Conservation (phyloP, 169 alveolate genomes). For the Theileria annulata region DNA sequence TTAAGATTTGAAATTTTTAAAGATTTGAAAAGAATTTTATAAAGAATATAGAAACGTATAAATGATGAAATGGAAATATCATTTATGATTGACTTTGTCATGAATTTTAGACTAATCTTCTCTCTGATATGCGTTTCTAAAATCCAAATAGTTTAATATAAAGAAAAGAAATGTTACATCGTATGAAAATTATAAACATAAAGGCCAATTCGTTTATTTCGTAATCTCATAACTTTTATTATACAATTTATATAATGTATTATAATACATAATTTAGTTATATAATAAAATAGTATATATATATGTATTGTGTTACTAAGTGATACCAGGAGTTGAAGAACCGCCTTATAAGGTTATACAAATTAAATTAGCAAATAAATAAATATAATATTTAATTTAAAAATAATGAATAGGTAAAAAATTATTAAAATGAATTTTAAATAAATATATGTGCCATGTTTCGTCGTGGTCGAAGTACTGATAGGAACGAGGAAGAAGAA, state of each 20-base stretch:
- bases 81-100: neutral
- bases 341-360: neutral
- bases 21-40: neutral
- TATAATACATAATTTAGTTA: too few relatives aligned
- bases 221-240: neutral
- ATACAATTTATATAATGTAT: too few relatives aligned
- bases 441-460: neutral
- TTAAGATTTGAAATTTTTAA: neutral
- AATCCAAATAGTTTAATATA: neutral
- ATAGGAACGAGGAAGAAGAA: neutral
- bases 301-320: too few relatives aligned
- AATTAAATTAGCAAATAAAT: too few relatives aligned
- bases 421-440: neutral
- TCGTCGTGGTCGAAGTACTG: neutral
- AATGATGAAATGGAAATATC: neutral
- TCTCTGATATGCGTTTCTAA: neutral
- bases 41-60: neutral
- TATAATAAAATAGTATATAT: too few relatives aligned
- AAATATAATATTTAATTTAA: too few relatives aligned
- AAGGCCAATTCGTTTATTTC: neutral
- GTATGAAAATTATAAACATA: neutral
- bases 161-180: neutral
- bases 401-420: neutral
- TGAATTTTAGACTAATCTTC: constrained; percentile 15
- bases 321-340: too few relatives aligned